Percentiles rank a stretch among this genome's conserved stretches.
phyloP scores from a whole-genome alignment of 371 early-diverging fungal species.

The Chytridiales sp. region DNA sequence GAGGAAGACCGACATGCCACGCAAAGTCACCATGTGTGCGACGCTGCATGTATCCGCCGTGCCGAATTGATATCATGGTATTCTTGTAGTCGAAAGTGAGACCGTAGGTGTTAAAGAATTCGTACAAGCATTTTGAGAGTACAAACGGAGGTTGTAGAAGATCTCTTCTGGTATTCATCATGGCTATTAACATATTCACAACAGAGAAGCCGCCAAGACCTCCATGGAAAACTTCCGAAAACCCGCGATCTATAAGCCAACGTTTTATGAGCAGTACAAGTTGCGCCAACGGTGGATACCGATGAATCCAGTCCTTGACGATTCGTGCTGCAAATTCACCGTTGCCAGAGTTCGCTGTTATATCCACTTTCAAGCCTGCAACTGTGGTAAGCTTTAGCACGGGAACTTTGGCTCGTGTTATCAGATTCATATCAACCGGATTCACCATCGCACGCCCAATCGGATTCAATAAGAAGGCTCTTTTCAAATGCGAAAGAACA shows the following conservation, averaged over 20 bases:
- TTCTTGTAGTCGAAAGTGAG: slow-evolving; percentile 7
- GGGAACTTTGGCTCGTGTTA: slow-evolving; percentile 1
- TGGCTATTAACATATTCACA: slow-evolving; percentile 13
- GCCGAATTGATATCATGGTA: neutral
- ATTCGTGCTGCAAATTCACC: neutral
- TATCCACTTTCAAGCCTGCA: slow-evolving; percentile 3
- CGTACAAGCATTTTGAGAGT: neutral
- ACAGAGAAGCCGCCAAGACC: slow-evolving; percentile 8
- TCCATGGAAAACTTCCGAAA: slow-evolving; percentile 2
- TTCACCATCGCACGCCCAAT: neutral
- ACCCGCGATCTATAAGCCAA: slow-evolving; percentile 7
- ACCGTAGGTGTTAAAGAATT: slow-evolving; percentile 4
- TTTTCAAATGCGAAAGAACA: neutral
- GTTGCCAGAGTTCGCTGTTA: slow-evolving; percentile 5
- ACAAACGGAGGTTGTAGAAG: neutral
- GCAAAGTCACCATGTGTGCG: neutral
- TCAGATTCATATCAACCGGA: neutral
- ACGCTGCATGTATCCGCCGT: neutral
- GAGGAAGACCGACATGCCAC: too few species aligned
- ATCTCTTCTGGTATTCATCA: neutral
- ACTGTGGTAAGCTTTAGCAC: slow-evolving; percentile 3
- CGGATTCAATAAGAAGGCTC: neutral
- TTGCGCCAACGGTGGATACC: slow-evolving; percentile 1
- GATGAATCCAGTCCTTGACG: slow-evolving; percentile 3
- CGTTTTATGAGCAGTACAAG: neutral